Base-by-base conservation (phyloP, 345 rosid species). In the Acer yangbiense region DNA sequence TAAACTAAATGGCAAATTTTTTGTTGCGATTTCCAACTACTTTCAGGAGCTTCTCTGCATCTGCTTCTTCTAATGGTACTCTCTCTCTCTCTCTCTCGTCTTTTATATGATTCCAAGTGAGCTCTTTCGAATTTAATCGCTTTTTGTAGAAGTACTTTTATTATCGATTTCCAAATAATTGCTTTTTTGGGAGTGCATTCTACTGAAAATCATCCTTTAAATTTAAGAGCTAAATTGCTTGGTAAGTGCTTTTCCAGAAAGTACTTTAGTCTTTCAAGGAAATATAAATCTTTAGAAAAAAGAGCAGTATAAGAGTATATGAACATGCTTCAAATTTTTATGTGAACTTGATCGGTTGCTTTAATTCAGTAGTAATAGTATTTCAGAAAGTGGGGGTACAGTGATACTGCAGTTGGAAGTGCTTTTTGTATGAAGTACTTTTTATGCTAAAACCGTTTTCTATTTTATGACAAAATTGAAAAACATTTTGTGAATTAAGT, bases 11-110 rank as follows among this genome's bases (percentile, higher is more conserved):
- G 98, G 95, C 97, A 65, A 91, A 79, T 83, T 82, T 88, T 76
- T 68, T 82, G 29, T 23, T 92, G 81, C 83, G 82, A 43, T 62
- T 86, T 64, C 91, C 94, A 16, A 29, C 41, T 25, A 32, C 65
- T 35, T 32, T 71, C 54, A 77, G 90, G 41, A 82, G 83, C 88
- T 79, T 95, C 85, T 82, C 93, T 14, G 82, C 89, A 75, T 86
- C 87, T 3, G 91, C 94, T 69, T 93, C 92, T 60, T 90, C 90
- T 1, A 89, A 94, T 21, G 98, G 97, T 90, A 82, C 46, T 23
- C 1, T 73, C 39, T 35, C 17, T 82, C 27, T 25, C 32, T 67
- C 35, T 63, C 46, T 78, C 12, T 11, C 25, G 14, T 18, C 0
- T 41, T 20, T 3, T 76, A 16, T 18, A n/a, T 61, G 67, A 29